phyloP scores from a whole-genome alignment of 805 yeast genomes.

The Kluyveromyces dobzhanskii region DNA sequence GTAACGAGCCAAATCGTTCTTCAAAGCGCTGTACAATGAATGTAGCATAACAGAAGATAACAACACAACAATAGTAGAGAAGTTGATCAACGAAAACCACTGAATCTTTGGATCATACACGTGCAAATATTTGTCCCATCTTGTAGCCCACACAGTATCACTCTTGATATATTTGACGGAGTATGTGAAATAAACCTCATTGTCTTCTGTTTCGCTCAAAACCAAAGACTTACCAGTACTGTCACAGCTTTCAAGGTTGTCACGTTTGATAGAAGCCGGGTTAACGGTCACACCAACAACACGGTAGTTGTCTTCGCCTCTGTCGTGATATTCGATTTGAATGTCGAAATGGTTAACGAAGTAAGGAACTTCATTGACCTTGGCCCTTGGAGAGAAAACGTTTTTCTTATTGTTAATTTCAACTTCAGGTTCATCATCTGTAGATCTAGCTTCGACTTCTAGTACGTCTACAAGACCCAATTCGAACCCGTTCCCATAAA shows the following conservation, averaged over 20 bases:
- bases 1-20: slow-evolving; percentile 78
- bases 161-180: slow-evolving; percentile 67
- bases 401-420: slow-evolving; percentile 12
- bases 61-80: slow-evolving; percentile 70
- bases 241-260: slow-evolving; percentile 31
- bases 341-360: slow-evolving; percentile 78
- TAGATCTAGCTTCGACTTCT: slow-evolving; percentile 7
- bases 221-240: slow-evolving; percentile 33
- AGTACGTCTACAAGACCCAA: slow-evolving; percentile 59
- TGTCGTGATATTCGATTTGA: slow-evolving; percentile 71
- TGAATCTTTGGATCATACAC: slow-evolving; percentile 89
- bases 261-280: slow-evolving; percentile 51
- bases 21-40: slow-evolving; percentile 68
- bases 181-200: slow-evolving; percentile 72
- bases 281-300: slow-evolving; percentile 84
- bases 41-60: slow-evolving; percentile 73
- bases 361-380: slow-evolving; percentile 38
- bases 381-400: slow-evolving; percentile 9
- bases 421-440: slow-evolving; percentile 8
- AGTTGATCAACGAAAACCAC: slow-evolving; percentile 89
- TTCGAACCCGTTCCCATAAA: slow-evolving; percentile 75
- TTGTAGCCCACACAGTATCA: slow-evolving; percentile 86
- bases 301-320: slow-evolving; percentile 59
- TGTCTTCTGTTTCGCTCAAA: slow-evolving; percentile 42
- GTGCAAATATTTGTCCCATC: slow-evolving; percentile 96